These are phyloP conservation scores for Dipteronia dyeriana DNA, from an alignment of 345 rosid genomes.

Conservation along the genomic window DNA sequence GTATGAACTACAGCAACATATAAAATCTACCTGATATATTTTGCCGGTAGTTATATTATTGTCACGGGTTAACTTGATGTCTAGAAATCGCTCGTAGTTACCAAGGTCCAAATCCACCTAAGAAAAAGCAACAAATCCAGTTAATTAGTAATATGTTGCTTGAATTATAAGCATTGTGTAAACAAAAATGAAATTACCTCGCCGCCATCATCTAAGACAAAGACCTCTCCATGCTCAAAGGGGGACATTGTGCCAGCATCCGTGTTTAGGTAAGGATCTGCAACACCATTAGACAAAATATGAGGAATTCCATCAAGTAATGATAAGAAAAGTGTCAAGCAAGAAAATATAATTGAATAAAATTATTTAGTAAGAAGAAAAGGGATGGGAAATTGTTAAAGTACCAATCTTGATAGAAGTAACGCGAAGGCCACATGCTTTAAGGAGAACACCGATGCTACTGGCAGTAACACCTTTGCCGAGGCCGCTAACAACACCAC, in stretches of 20 bases:
- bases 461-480: constrained; percentile 91
- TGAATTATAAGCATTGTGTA: not conserved
- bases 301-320: not conserved
- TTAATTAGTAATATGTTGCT: not conserved
- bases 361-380: too few species aligned
- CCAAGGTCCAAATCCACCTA: constrained; percentile 91
- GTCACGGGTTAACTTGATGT: constrained; percentile 70
- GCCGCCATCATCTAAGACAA: constrained; percentile 84
- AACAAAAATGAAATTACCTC: constrained; percentile 44
- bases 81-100: constrained; percentile 78
- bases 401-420: constrained; percentile 78
- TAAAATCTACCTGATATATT: constrained; percentile 65
- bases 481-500: constrained; percentile 84
- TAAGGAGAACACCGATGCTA: constrained; percentile 78
- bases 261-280: constrained; percentile 83
- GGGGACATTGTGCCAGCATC: constrained; percentile 96
- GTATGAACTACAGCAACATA: not conserved
- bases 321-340: not conserved
- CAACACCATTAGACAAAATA: constrained; percentile 8
- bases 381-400: not conserved
- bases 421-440: constrained; percentile 80
- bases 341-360: not conserved
- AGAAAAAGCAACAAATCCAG: constrained; percentile 19
- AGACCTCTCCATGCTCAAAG: constrained; percentile 88
- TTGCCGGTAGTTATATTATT: constrained; percentile 85